Conservation (phyloP, 441 rosid species). For the Populus hybrid region DNA sequence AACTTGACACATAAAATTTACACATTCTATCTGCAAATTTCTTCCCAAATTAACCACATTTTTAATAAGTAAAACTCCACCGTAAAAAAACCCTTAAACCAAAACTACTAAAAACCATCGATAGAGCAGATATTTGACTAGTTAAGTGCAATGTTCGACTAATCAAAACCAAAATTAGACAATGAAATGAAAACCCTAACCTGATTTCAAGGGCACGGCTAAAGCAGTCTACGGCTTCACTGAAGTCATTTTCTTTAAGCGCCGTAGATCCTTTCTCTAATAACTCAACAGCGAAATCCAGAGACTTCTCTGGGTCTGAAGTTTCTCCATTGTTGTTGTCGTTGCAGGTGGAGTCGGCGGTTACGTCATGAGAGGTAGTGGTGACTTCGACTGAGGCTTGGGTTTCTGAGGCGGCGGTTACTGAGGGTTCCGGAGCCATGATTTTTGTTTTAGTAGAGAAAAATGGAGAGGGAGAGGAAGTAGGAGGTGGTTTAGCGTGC, state of each 20-base stretch:
- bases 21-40: not conserved
- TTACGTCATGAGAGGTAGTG: slow-evolving; percentile 42
- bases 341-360: slow-evolving; percentile 64
- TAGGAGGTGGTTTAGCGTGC: not conserved
- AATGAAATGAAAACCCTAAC: slow-evolving; percentile 30
- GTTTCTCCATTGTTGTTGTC: slow-evolving; percentile 37
- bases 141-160: not conserved
- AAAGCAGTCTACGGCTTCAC: slow-evolving; percentile 80
- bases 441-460: not conserved
- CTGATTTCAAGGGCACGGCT: slow-evolving; percentile 92
- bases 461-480: not conserved
- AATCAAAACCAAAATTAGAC: not conserved
- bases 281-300: slow-evolving; percentile 61
- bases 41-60: not conserved
- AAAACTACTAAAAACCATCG: not conserved
- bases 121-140: not conserved
- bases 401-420: slow-evolving; percentile 20
- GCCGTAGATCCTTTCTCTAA: slow-evolving; percentile 55
- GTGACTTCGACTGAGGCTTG: slow-evolving; percentile 56
- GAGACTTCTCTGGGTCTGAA: slow-evolving; percentile 43
- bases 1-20: not conserved
- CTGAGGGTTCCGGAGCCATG: slow-evolving; percentile 37
- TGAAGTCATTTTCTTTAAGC: slow-evolving; percentile 53
- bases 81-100: not conserved
- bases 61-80: not conserved